phyloP scores from a whole-genome alignment of 1,284 basidiomycete genomes.

The Agaricales sp. region DNA sequence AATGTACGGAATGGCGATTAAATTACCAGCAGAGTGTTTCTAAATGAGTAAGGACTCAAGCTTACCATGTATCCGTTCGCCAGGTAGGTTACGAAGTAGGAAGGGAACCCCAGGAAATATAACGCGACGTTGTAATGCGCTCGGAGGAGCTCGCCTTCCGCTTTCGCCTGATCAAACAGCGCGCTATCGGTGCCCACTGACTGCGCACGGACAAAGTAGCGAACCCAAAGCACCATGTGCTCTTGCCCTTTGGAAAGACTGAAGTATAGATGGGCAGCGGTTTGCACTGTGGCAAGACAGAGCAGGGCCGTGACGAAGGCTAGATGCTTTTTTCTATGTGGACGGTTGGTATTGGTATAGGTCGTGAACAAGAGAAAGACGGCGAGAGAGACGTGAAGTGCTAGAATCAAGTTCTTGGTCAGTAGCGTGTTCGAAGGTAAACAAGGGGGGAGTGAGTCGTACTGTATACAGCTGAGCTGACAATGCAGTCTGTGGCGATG shows the following conservation, averaged over 20 bases:
- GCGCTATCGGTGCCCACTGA: too few relatives aligned
- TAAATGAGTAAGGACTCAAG: not conserved
- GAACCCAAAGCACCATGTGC: not conserved
- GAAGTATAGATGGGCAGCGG: not conserved
- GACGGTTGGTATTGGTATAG: not conserved
- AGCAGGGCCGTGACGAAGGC: not conserved
- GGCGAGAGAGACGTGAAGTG: not conserved
- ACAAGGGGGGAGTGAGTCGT: too few relatives aligned
- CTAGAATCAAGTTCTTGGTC: too few relatives aligned
- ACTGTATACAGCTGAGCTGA: too few relatives aligned
- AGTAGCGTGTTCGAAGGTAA: too few relatives aligned
- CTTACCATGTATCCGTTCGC: not conserved
- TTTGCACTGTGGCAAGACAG: not conserved
- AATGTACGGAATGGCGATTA: not conserved
- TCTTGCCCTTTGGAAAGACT: not conserved
- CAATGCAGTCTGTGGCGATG: too few relatives aligned
- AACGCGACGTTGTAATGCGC: too few relatives aligned
- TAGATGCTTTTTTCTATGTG: not conserved
- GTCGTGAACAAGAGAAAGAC: not conserved
- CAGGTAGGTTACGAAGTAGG: not conserved
- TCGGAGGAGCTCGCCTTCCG: too few relatives aligned
- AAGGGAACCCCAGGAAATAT: not conserved
- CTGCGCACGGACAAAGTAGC: too few relatives aligned
- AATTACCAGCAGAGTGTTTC: not conserved
- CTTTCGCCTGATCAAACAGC: too few relatives aligned